These are phyloP conservation scores for Phanerochaete sordida DNA, from an alignment of 768 basidiomycete species.

Conservation along the genomic window DNA sequence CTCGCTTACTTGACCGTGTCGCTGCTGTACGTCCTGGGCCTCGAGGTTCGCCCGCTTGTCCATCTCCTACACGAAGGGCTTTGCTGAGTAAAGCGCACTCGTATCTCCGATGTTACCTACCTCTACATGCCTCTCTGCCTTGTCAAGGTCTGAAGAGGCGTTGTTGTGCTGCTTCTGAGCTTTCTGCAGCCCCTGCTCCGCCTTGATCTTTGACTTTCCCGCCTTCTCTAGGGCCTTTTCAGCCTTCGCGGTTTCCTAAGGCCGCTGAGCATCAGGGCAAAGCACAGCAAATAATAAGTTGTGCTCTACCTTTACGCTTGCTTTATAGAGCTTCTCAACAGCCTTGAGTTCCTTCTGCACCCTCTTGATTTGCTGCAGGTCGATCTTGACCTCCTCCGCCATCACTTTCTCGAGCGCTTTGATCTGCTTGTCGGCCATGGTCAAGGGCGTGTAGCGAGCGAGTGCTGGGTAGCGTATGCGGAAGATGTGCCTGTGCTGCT, in stretches of 20 bases:
- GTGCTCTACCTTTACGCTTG: constrained; percentile 12
- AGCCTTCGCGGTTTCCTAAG: constrained; percentile 12
- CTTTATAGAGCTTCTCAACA: constrained; percentile 10
- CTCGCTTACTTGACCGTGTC: constrained; percentile 6
- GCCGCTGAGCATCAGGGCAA: background rate
- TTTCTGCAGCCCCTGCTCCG: constrained; percentile 1
- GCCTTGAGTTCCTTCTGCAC: constrained; percentile 8
- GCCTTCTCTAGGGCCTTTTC: constrained; percentile 1
- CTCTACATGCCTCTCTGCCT: constrained; percentile 4
- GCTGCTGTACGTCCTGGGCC: constrained; percentile 10
- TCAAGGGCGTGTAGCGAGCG: background rate
- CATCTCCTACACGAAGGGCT: background rate
- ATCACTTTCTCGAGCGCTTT: constrained; percentile 13
- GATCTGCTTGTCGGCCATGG: constrained; percentile 3
- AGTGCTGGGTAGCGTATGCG: too few species aligned
- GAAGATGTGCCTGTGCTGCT: too few species aligned
- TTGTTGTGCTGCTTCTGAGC: constrained; percentile 1
- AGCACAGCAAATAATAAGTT: background rate
- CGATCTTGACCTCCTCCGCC: constrained; percentile 7
- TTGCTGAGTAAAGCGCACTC: background rate
- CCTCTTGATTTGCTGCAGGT: constrained; percentile 2
- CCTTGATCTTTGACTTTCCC: background rate
- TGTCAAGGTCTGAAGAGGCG: background rate
- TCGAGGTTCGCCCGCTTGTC: constrained; percentile 4
- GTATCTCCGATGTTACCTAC: background rate